Conservation (phyloP, 768 basidiomycete species). For the Kondoa malvinella region DNA sequence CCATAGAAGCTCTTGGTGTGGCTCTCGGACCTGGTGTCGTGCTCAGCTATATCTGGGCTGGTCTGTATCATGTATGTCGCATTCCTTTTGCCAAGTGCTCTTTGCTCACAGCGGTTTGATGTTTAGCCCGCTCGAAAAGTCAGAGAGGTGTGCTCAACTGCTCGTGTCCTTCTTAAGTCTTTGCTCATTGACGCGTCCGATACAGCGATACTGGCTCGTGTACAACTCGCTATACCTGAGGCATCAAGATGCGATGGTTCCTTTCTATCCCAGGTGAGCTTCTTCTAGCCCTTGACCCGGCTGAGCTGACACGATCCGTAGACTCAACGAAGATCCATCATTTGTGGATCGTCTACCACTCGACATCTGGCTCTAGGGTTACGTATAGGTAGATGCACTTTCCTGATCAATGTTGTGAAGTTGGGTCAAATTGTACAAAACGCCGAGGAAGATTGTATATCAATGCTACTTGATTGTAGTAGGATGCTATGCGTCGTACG, state of each 20-base stretch:
- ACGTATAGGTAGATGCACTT: too few relatives aligned
- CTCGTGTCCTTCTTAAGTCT: not conserved
- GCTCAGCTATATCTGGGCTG: conserved; percentile 80
- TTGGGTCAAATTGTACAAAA: too few relatives aligned
- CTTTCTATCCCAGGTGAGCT: conserved; percentile 31
- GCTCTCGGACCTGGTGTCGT: conserved; percentile 85
- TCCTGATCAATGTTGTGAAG: too few relatives aligned
- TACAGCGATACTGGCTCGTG: conserved; percentile 80
- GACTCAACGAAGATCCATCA: not conserved
- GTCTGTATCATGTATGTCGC: conserved; percentile 44
- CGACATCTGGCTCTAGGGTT: conserved; percentile 1
- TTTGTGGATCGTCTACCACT: not conserved
- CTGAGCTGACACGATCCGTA: not conserved
- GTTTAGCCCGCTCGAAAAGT: conserved; percentile 85
- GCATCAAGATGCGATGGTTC: conserved; percentile 81
- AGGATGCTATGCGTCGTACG: too few relatives aligned
- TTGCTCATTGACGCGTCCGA: not conserved
- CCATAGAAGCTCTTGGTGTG: conserved; percentile 91
- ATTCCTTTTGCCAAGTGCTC: not conserved
- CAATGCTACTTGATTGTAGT: too few relatives aligned
- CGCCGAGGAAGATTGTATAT: too few relatives aligned
- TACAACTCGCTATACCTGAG: conserved; percentile 91
- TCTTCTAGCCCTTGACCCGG: not conserved
- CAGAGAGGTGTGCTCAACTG: conserved; percentile 50
- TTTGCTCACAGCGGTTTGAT: not conserved